Conservation (phyloP, 1,284 basidiomycete species). For the Microbotryum lychnidis-dioicae region DNA sequence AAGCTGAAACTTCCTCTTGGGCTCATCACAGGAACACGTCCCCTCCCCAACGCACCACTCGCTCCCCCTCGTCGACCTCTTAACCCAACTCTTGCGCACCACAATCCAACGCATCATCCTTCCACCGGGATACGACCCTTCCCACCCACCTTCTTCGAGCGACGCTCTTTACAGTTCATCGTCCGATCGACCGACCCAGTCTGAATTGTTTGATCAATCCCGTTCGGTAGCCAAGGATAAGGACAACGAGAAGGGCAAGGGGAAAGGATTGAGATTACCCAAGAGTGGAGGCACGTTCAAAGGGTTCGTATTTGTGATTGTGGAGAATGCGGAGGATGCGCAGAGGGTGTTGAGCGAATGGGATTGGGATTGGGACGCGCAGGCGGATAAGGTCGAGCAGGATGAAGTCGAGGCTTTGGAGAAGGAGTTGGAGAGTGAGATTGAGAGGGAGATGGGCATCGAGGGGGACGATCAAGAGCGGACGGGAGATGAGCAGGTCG, state of each 20-base stretch:
- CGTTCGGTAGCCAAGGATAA: background rate
- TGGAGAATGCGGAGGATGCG: conserved; percentile 15
- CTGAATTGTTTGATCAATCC: conserved; percentile 6
- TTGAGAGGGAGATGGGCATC: background rate
- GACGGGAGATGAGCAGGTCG: background rate
- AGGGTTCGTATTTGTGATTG: conserved; percentile 30
- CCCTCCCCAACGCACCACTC: conserved; percentile 1
- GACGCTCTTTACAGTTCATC: background rate
- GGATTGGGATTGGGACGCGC: conserved; percentile 11
- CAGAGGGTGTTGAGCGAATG: conserved; percentile 12
- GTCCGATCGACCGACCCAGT: conserved; percentile 4
- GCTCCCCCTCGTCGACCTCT: conserved; percentile 1
- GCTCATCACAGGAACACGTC: conserved; percentile 20
- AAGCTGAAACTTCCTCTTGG: too few species aligned
- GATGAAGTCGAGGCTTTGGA: background rate
- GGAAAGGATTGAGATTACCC: conserved; percentile 16
- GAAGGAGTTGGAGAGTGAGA: background rate
- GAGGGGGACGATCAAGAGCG: background rate
- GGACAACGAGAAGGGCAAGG: background rate
- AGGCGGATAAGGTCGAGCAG: background rate
- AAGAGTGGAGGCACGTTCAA: conserved; percentile 33
- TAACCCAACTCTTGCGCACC: conserved; percentile 13
- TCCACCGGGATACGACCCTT: conserved; percentile 17
- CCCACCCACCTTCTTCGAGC: conserved; percentile 2
- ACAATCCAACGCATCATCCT: conserved; percentile 17